A percentile compares a stretch with the other conserved stretches of the same genome.
phyloP scores from a whole-genome alignment of 106 monocot species.

The Dendrobium chrysotoxum region DNA sequence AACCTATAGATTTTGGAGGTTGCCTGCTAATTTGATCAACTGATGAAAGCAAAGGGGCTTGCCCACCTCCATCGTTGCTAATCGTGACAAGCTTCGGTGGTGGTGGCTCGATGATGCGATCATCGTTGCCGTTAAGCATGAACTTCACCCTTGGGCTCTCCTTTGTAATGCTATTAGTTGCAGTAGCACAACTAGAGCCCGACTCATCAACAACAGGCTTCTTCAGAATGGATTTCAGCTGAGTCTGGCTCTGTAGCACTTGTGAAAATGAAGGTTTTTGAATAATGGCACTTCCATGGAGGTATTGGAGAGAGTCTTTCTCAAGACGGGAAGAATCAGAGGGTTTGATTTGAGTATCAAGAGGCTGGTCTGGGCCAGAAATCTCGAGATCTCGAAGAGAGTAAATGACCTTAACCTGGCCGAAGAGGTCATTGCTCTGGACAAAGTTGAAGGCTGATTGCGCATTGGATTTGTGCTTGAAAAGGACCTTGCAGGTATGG shows the following conservation, averaged over 20 bases:
- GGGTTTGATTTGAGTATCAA: not conserved
- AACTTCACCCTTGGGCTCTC: constrained; percentile 17
- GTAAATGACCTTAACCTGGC: constrained; percentile 12
- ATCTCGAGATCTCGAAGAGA: constrained; percentile 3
- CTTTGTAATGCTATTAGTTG: not conserved
- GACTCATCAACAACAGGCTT: constrained; percentile 11
- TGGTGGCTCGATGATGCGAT: not conserved
- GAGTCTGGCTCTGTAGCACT: not conserved
- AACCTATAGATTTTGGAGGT: not conserved
- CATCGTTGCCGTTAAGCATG: not conserved
- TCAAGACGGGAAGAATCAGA: not conserved
- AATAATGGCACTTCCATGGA: not conserved
- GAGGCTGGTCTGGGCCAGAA: constrained; percentile 2
- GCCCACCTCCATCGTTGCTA: not conserved
- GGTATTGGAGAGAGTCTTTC: not conserved
- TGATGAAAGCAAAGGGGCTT: not conserved
- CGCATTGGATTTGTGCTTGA: constrained; percentile 21
- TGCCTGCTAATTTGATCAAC: not conserved
- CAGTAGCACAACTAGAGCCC: not conserved
- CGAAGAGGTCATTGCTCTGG: constrained; percentile 12
- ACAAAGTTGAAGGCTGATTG: constrained; percentile 1
- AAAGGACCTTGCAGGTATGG: constrained; percentile 16
- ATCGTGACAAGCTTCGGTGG: not conserved
- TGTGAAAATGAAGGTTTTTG: not conserved
- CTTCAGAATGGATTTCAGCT: constrained; percentile 17